Conservation (phyloP, 768 basidiomycete genomes). For the Naematelia encephala region DNA sequence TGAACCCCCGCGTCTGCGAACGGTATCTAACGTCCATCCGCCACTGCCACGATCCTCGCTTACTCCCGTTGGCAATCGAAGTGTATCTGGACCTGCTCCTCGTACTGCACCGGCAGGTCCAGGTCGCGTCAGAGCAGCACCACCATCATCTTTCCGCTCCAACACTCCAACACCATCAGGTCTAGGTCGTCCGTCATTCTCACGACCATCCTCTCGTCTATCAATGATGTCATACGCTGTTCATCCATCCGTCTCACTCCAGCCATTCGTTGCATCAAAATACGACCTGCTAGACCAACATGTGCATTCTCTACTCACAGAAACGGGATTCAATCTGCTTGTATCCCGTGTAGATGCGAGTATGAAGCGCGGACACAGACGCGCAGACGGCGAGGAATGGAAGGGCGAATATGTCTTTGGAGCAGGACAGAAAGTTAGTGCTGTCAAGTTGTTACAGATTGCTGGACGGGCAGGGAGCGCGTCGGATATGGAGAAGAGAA, state of each 20-base stretch:
- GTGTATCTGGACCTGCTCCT: conserved; percentile 1
- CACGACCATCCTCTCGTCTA: conserved; percentile 23
- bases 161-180: conserved; percentile 29
- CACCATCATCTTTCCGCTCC: conserved; percentile 37
- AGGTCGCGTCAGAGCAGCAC: neutral
- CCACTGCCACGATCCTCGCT: neutral
- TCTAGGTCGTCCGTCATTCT: neutral
- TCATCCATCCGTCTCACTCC: conserved; percentile 9
- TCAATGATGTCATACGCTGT: conserved; percentile 17
- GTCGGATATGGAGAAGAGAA: conserved; percentile 2
- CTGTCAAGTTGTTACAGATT: conserved; percentile 33
- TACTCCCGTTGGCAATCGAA: neutral
- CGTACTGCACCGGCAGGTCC: neutral
- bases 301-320: conserved; percentile 17
- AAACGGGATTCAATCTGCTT: conserved; percentile 23
- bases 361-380: conserved; percentile 30
- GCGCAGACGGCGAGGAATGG: conserved; percentile 40
- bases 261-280: conserved; percentile 31
- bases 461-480: conserved; percentile 7
- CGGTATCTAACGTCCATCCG: neutral
- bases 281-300: conserved; percentile 36
- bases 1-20: conserved; percentile 5
- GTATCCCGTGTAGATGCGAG: conserved; percentile 31
- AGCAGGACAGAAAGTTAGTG: conserved; percentile 23
- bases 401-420: conserved; percentile 45